phyloP scores from a whole-genome alignment of 2,329 filamentous ascomycete genomes.

The Aspergillus hiratsukae region DNA sequence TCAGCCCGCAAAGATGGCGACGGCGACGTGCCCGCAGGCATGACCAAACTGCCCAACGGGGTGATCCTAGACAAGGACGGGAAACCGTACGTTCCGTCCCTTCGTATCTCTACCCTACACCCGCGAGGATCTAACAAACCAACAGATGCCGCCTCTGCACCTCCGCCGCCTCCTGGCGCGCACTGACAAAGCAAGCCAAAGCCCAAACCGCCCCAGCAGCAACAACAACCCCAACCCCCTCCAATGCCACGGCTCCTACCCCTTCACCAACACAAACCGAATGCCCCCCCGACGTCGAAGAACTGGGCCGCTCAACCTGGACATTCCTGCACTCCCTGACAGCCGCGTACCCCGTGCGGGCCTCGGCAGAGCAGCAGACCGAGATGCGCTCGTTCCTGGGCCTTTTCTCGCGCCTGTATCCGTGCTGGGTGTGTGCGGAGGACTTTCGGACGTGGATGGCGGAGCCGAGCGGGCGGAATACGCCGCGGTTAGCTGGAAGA shows the following conservation, averaged over 20 bases:
- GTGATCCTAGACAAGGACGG: slow-evolving; percentile 48
- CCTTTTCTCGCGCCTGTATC: slow-evolving; percentile 81
- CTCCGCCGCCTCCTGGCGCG: slow-evolving; percentile 44
- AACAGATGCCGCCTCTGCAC: slow-evolving; percentile 47
- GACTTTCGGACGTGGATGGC: slow-evolving; percentile 83
- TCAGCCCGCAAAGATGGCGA: slow-evolving; percentile 22
- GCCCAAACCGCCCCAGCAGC: slow-evolving; percentile 21
- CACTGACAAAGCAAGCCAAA: slow-evolving; percentile 42
- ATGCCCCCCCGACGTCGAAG: slow-evolving; percentile 87
- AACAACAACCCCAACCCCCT: slow-evolving; percentile 25
- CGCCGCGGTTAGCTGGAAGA: slow-evolving; percentile 55
- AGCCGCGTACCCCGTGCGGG: slow-evolving; percentile 72
- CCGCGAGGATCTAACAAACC: background rate
- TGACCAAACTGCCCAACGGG: slow-evolving; percentile 39
- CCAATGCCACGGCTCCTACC: slow-evolving; percentile 24
- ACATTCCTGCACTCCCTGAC: slow-evolving; percentile 89
- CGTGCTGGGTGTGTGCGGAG: slow-evolving; percentile 91
- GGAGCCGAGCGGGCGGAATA: slow-evolving; percentile 53
- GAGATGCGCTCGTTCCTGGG: slow-evolving; percentile 75
- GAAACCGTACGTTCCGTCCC: slow-evolving; percentile 40
- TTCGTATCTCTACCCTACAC: background rate
- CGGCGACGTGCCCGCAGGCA: slow-evolving; percentile 12
- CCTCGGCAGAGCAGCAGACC: slow-evolving; percentile 64
- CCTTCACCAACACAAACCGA: slow-evolving; percentile 40
- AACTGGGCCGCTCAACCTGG: slow-evolving; percentile 84